phyloP scores from a whole-genome alignment of 169 alveolate genomes.

The Plasmodium vinckei region DNA sequence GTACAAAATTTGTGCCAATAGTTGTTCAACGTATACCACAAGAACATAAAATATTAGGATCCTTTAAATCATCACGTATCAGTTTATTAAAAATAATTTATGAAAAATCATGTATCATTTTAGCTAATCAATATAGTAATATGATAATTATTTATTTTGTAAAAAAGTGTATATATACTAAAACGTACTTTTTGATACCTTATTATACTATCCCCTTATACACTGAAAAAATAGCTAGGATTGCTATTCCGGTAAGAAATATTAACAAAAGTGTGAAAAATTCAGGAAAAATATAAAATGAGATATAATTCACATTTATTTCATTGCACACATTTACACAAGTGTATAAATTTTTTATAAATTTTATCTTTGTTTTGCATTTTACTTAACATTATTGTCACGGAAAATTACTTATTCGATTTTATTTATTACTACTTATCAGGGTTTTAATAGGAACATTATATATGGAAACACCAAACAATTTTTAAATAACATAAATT shows the following conservation, averaged over 20 bases:
- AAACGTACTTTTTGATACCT: conserved; percentile 56
- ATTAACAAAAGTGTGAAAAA: background rate
- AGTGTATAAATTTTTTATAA: too few species aligned
- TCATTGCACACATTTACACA: too few species aligned
- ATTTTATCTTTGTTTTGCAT: too few species aligned
- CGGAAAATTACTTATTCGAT: background rate
- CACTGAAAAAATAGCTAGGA: conserved; percentile 33
- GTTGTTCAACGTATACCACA: conserved; percentile 21
- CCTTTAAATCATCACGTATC: conserved; percentile 48
- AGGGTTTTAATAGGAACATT: conserved; percentile 38
- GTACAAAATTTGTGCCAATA: conserved; percentile 54
- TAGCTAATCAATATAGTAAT: conserved; percentile 71
- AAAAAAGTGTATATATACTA: conserved; percentile 56
- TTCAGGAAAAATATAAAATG: too few species aligned
- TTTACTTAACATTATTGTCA: too few species aligned
- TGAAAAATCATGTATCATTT: conserved; percentile 64
- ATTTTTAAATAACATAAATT: conserved; percentile 54
- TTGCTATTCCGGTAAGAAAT: conserved; percentile 18
- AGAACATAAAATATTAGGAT: conserved; percentile 11
- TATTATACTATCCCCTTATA: conserved; percentile 36
- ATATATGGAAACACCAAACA: conserved; percentile 4
- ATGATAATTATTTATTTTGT: conserved; percentile 50
- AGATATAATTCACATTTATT: too few species aligned
- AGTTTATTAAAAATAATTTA: conserved; percentile 70
- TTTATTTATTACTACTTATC: conserved; percentile 1